These are phyloP conservation scores for Pseudozyma tsukubaensis DNA, from an alignment of 1,284 basidiomycete genomes.

Conservation along the genomic window DNA sequence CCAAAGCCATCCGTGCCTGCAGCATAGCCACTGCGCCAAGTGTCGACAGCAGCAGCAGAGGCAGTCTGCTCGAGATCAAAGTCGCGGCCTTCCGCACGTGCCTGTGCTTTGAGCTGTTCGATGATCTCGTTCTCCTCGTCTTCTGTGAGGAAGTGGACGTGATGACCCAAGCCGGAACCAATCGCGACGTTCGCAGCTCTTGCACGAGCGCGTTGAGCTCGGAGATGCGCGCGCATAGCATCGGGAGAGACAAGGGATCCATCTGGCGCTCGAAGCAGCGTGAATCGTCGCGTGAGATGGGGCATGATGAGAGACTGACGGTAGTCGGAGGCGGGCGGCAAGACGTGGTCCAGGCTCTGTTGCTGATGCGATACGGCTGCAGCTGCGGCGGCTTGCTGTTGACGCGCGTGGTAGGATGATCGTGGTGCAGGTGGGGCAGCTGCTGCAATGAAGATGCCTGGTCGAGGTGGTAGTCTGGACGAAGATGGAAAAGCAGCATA, in stretches of 20 bases:
- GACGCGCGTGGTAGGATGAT: conserved; percentile 3
- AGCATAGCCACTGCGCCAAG: conserved; percentile 37
- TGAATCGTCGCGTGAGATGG: conserved; percentile 62
- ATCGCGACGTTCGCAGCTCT: conserved; percentile 43
- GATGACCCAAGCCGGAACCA: conserved; percentile 15
- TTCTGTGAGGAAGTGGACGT: conserved; percentile 59
- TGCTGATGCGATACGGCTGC: conserved; percentile 1
- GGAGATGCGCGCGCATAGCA: conserved; percentile 61
- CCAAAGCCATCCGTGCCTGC: conserved; percentile 60
- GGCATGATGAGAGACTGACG: conserved; percentile 65
- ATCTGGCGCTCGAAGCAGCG: conserved; percentile 57
- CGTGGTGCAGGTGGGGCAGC: conserved; percentile 13
- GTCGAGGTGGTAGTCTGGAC: conserved; percentile 23
- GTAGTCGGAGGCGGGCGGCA: conserved; percentile 54
- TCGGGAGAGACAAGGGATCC: conserved; percentile 62
- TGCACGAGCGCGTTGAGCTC: conserved; percentile 59
- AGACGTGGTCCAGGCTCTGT: conserved; percentile 34
- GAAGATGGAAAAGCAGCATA: conserved; percentile 21
- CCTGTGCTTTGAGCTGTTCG: conserved; percentile 55
- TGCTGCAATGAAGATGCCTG: conserved; percentile 33
- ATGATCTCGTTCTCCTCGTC: conserved; percentile 66
- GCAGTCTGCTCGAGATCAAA: conserved; percentile 31
- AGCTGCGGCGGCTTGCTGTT: conserved; percentile 1
- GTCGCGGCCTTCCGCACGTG: conserved; percentile 41
- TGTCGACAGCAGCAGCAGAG: conserved; percentile 13